Evolutionary conservation across 441 rosid species (phyloP), one percentile per base, ranked within the genome.

Genomic region (Omphalea diandra): DNA sequence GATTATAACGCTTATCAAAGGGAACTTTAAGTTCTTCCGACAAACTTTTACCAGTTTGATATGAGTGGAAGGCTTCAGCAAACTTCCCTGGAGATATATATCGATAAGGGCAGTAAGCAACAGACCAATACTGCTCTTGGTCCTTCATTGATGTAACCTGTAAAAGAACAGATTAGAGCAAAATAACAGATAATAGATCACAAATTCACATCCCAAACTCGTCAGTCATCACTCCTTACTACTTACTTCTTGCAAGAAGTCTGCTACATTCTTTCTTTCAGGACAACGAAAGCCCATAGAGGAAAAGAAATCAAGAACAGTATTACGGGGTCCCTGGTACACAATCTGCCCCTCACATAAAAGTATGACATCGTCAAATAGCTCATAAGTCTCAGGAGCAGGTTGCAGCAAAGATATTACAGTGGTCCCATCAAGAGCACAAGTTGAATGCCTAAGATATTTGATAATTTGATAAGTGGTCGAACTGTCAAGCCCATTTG

Each of bases 101-200:
- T 3, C 87, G 83, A 65, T 90, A 91, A 44, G 97, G 92, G 50
- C 82, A 75, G 77, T 84, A 87, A 43, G 72, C 86, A 43, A 70
- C 86, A 71, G 89, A 90, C 98, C 97, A 94, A 65, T 94, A 94
- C 81, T 94, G 98, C 85, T 91, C 84, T 75, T 94, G 98, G 75
- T 91, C 98, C 76, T 94, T 94, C 78, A 83, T 87, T 17, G 98
- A 94, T 22, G 84, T 83, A 59, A 94, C 96, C 98, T 94, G 83
- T 50, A 47, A 20, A 70, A 54, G 56, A 73, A 64, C 40, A 5
- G 35, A 8, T 4, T 50, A 43, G 71, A 69, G 59, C 63, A 63
- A 24, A 24, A 29, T 24, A 14, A 50, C 27, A 12, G 26, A 62
- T 27, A 40, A 44, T 47, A 35, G 12, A 68, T 36, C 6, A 46